These are phyloP conservation scores for Collybia mongolica DNA, from an alignment of 768 basidiomycete genomes.

Conservation along the genomic window DNA sequence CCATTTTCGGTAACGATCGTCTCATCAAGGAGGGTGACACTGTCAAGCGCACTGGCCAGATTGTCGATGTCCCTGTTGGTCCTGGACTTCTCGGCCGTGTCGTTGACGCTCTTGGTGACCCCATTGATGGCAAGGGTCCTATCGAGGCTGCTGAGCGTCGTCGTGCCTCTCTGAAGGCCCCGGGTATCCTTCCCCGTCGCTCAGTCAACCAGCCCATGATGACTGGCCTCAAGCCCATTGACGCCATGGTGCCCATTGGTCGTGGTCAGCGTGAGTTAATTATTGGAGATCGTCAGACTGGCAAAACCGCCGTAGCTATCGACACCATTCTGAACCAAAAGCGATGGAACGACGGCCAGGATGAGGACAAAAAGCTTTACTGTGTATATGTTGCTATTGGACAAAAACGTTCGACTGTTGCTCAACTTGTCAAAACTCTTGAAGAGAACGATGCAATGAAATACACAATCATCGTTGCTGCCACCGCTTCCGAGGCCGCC, in stretches of 20 bases:
- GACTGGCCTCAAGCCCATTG: slow-evolving; percentile 99
- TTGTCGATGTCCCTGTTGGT: slow-evolving; percentile 99
- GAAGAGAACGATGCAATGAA: slow-evolving; percentile 99
- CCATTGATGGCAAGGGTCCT: slow-evolving; percentile 99
- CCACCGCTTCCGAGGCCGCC: slow-evolving; percentile 98
- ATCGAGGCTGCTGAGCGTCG: slow-evolving; percentile 92
- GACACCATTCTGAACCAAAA: slow-evolving; percentile 99
- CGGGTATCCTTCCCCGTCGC: slow-evolving; percentile 98
- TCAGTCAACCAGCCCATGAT: slow-evolving; percentile 99
- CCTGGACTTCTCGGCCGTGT: slow-evolving; percentile 97
- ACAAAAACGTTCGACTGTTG: slow-evolving; percentile 99
- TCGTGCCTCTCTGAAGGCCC: slow-evolving; percentile 97
- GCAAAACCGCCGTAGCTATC: slow-evolving; percentile 98
- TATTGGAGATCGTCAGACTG: slow-evolving; percentile 99
- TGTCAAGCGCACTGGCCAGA: slow-evolving; percentile 99
- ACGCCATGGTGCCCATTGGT: slow-evolving; percentile 99
- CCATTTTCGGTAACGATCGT: slow-evolving; percentile 98
- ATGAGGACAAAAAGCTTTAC: slow-evolving; percentile 98
- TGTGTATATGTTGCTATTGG: slow-evolving; percentile 99
- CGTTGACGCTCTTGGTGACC: slow-evolving; percentile 99
- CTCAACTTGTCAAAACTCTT: slow-evolving; percentile 98
- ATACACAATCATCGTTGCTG: slow-evolving; percentile 99
- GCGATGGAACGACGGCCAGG: slow-evolving; percentile 98
- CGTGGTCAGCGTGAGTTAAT: slow-evolving; percentile 99
- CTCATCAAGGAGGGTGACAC: slow-evolving; percentile 99